Percentiles rank a stretch among this genome's conserved stretches.
phyloP scores from a whole-genome alignment of 2,329 filamentous ascomycete species.

The Pestalotiopsis sp. region DNA sequence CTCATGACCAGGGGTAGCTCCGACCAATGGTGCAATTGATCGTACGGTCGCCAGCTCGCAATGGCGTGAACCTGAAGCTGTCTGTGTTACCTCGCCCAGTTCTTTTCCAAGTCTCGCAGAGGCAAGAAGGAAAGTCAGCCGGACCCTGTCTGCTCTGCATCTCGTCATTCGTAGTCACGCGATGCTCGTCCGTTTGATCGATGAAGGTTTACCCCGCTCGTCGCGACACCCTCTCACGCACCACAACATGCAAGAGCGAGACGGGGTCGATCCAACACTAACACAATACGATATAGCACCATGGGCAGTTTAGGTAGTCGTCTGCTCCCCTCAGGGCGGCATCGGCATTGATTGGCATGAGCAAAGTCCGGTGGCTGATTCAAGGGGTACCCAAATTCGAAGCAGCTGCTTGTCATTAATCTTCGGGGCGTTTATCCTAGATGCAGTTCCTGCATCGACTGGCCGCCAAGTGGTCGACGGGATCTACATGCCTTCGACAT shows the following conservation, averaged over 20 bases:
- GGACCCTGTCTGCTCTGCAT: background rate
- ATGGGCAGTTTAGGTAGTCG: background rate
- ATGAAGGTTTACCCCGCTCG: conserved; percentile 9
- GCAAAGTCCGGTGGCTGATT: background rate
- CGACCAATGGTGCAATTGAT: background rate
- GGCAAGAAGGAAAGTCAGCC: background rate
- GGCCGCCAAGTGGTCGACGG: background rate
- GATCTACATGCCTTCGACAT: background rate
- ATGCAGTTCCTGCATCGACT: background rate
- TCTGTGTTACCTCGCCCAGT: conserved; percentile 1
- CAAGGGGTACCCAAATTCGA: background rate
- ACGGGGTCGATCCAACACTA: background rate
- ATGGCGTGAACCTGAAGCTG: conserved; percentile 1
- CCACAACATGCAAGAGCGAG: background rate
- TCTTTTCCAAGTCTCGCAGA: background rate
- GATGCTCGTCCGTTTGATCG: conserved; percentile 13
- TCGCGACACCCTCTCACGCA: conserved; percentile 6
- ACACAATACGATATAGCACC: background rate
- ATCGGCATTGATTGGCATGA: background rate
- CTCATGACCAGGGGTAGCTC: background rate
- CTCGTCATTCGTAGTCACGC: conserved; percentile 12
- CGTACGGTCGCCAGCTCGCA: conserved; percentile 1
- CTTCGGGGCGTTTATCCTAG: background rate
- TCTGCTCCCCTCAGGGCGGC: too few relatives aligned
- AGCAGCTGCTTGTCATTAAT: background rate